phyloP scores from a whole-genome alignment of 2,329 filamentous ascomycete species.

The Lachnum nothofagi region DNA sequence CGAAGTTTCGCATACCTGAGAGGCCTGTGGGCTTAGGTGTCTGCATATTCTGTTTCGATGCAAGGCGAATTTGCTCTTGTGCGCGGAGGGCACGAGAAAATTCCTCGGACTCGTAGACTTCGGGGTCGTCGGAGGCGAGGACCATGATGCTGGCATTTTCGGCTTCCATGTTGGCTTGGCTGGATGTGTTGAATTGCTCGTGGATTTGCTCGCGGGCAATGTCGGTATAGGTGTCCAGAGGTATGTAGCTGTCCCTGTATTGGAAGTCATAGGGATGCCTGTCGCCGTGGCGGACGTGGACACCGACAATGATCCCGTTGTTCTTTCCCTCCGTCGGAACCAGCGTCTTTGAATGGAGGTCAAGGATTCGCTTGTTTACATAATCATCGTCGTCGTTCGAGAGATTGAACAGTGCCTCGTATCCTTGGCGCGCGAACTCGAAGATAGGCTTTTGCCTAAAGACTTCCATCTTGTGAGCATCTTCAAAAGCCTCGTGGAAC shows the following conservation, averaged over 20 bases:
- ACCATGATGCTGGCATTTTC: conserved; percentile 48
- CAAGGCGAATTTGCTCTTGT: conserved; percentile 72
- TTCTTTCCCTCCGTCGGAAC: conserved; percentile 39
- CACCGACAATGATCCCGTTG: conserved; percentile 55
- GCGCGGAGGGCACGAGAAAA: conserved; percentile 55
- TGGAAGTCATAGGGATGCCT: conserved; percentile 71
- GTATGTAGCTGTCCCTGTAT: conserved; percentile 73
- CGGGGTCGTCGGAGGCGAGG: conserved; percentile 76
- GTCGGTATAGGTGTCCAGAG: conserved; percentile 61
- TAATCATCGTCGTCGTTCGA: conserved; percentile 61
- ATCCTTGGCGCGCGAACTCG: conserved; percentile 62
- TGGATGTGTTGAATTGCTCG: conserved; percentile 40
- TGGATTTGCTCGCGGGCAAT: conserved; percentile 54
- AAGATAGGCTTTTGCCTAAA: conserved; percentile 58
- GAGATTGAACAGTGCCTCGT: conserved; percentile 69
- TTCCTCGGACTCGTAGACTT: conserved; percentile 63
- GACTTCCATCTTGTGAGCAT: conserved; percentile 45
- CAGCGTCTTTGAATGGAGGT: conserved; percentile 47
- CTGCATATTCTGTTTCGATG: conserved; percentile 53
- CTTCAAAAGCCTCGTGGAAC: conserved; percentile 50
- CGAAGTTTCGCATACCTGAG: conserved; percentile 56
- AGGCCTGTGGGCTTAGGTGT: conserved; percentile 27
- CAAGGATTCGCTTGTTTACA: conserved; percentile 52
- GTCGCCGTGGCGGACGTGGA: conserved; percentile 79
- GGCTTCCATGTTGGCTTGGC: conserved; percentile 34